phyloP scores from a whole-genome alignment of 257 asterid genomes.

The Salvia splendens region DNA sequence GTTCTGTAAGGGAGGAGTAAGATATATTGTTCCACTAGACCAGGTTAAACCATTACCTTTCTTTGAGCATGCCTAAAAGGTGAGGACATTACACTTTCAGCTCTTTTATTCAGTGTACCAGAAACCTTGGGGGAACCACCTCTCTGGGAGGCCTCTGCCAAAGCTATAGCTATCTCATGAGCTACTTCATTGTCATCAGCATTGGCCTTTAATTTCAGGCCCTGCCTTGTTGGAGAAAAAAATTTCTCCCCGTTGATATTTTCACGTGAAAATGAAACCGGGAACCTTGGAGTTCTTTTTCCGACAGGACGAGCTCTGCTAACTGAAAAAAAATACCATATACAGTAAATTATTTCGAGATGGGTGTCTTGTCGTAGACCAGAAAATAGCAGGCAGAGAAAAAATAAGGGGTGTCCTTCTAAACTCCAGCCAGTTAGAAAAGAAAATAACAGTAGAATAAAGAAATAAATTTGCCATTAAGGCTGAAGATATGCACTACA shows the following conservation, averaged over 20 bases:
- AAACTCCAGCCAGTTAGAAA: not conserved
- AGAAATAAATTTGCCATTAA: not conserved
- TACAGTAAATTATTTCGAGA: conserved; percentile 28
- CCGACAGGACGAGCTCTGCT: conserved; percentile 86
- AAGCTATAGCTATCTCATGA: conserved; percentile 79
- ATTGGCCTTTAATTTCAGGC: conserved; percentile 53
- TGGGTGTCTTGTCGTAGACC: conserved; percentile 30
- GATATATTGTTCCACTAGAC: conserved; percentile 16
- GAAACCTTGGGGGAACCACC: conserved; percentile 91
- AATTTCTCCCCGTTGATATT: conserved; percentile 48
- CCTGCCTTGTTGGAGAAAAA: conserved; percentile 61
- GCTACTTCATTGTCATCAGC: conserved; percentile 77
- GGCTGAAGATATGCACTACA: conserved; percentile 11
- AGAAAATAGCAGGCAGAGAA: conserved; percentile 22
- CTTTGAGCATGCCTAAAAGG: conserved; percentile 66
- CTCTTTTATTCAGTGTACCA: conserved; percentile 71
- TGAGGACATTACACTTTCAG: conserved; percentile 72
- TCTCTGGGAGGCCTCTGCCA: conserved; percentile 88
- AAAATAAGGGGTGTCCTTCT: conserved; percentile 7
- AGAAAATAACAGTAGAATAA: not conserved
- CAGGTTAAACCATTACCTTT: conserved; percentile 52
- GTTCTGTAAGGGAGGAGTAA: conserved; percentile 31
- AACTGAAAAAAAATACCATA: conserved; percentile 52
- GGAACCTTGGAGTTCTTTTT: conserved; percentile 89
- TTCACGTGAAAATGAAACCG: conserved; percentile 62